These are phyloP conservation scores for Epichloe festucae DNA, from an alignment of 2,329 filamentous ascomycete genomes.

Conservation along the genomic window DNA sequence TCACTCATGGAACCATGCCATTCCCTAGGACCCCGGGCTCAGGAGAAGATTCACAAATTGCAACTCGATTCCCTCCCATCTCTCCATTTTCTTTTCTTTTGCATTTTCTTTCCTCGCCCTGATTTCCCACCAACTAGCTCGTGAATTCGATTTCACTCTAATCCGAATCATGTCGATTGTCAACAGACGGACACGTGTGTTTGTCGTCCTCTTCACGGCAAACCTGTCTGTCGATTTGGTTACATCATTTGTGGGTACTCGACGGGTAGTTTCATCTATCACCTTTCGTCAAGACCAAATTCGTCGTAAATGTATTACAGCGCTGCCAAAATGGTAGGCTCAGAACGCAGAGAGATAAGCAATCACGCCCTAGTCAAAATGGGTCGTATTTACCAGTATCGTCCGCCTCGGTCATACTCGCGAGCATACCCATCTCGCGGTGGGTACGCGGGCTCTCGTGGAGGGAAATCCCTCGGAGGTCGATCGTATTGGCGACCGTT, in stretches of 20 bases:
- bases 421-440: constrained; percentile 28
- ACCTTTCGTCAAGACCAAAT: constrained; percentile 23
- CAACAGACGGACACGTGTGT: not conserved
- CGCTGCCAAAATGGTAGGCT: constrained; percentile 1
- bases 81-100: not conserved
- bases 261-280: constrained; percentile 18
- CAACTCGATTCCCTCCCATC: too few species aligned
- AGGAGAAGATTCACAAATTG: not conserved
- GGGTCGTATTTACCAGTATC: constrained; percentile 33
- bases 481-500: constrained; percentile 45
- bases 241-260: not conserved
- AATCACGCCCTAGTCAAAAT: constrained; percentile 9
- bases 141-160: not conserved
- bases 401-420: constrained; percentile 37
- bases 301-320: constrained; percentile 6
- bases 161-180: not conserved
- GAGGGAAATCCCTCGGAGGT: constrained; percentile 39
- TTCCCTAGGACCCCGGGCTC: not conserved
- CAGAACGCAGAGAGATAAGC: not conserved
- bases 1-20: not conserved
- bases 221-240: not conserved
- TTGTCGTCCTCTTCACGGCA: not conserved
- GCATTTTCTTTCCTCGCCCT: not conserved
- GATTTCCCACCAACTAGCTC: not conserved
- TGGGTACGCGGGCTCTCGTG: constrained; percentile 25